These are phyloP conservation scores for Plasmodium adleri DNA, from an alignment of 169 alveolate genomes.

Conservation along the genomic window DNA sequence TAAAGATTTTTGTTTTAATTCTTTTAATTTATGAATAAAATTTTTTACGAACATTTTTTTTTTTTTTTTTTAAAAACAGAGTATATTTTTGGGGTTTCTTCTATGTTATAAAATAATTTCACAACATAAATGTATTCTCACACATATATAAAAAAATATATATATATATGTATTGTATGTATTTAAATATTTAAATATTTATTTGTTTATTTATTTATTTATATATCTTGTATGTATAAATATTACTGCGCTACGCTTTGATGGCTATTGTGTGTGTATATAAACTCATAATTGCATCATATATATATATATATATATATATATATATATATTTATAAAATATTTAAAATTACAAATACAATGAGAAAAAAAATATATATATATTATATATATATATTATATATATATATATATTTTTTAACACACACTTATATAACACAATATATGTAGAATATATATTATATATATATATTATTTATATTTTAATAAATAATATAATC, in stretches of 20 bases:
- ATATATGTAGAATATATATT: too few species aligned
- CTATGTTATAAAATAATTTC: too few species aligned
- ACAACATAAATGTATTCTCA: not conserved
- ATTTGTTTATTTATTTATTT: not conserved
- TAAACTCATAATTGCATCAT: not conserved
- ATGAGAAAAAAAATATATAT: not conserved
- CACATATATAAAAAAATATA: not conserved
- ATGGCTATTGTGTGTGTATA: conserved; percentile 1
- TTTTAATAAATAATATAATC: too few species aligned
- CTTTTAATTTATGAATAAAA: not conserved
- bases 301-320: not conserved
- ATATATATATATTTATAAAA: not conserved
- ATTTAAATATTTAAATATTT: not conserved
- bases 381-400: not conserved
- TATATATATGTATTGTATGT: not conserved
- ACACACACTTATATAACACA: too few species aligned
- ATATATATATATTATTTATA: too few species aligned
- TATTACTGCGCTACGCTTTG: conserved; percentile 2
- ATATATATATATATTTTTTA: not conserved
- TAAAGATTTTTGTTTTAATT: conserved; percentile 25
- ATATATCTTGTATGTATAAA: not conserved
- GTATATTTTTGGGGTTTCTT: too few species aligned
- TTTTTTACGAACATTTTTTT: conserved; percentile 17
- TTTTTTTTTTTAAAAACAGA: too few species aligned
- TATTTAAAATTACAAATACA: not conserved